Evolutionary conservation across 2,329 filamentous ascomycete genomes (phyloP).

Genomic region (Talaromyces sp.): DNA sequence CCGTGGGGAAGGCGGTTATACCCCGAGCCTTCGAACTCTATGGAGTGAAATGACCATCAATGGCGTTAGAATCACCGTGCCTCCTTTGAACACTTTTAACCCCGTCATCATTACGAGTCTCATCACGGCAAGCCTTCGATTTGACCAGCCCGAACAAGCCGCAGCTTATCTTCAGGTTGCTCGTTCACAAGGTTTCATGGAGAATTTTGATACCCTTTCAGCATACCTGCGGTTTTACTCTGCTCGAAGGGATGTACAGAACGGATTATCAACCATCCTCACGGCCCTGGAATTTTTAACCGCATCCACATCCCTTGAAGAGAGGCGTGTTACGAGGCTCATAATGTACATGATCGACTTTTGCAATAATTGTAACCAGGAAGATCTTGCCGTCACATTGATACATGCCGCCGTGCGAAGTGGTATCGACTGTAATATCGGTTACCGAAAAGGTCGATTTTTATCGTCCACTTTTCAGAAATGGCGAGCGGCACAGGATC

Average conservation of each 20-base stretch:
- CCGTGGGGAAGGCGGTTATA: conserved; percentile 25
- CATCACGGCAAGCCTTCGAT: conserved; percentile 32
- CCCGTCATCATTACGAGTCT: conserved; percentile 29
- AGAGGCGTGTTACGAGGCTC: conserved; percentile 25
- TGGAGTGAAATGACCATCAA: conserved; percentile 26
- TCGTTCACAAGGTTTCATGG: conserved; percentile 29
- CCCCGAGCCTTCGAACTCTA: conserved; percentile 25
- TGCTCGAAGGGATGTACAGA: conserved; percentile 30
- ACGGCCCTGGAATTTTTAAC: conserved; percentile 30
- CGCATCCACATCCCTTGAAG: conserved; percentile 25
- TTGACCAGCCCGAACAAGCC: conserved; percentile 35
- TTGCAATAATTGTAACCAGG: conserved; percentile 28
- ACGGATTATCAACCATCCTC: conserved; percentile 26
- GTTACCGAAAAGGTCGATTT: conserved; percentile 11
- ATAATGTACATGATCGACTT: conserved; percentile 34
- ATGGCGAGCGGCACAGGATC: conserved; percentile 21
- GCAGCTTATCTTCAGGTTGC: conserved; percentile 35
- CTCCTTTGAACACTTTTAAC: conserved; percentile 28
- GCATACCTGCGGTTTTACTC: conserved; percentile 34
- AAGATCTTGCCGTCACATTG: conserved; percentile 24
- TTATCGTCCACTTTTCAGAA: conserved; percentile 11
- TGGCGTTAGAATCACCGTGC: conserved; percentile 30
- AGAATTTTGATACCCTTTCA: conserved; percentile 30
- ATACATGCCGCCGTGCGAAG: conserved; percentile 30
- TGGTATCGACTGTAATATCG: conserved; percentile 26